These are phyloP conservation scores for Byssothecium circinans DNA, from an alignment of 2,329 filamentous ascomycete species.

Conservation along the genomic window DNA sequence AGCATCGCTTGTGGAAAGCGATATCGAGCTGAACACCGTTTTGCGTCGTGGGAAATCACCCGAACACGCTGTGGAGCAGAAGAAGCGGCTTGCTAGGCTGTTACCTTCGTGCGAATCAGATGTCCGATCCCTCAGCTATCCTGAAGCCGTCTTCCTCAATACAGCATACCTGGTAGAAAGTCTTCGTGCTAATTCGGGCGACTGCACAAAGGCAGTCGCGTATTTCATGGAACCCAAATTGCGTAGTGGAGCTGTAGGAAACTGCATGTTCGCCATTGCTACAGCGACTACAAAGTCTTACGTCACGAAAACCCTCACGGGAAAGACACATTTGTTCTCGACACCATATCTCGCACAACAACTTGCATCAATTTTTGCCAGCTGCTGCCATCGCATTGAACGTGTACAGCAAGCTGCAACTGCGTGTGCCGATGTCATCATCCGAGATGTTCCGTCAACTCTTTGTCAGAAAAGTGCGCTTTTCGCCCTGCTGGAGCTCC, in stretches of 20 bases:
- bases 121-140: conserved; percentile 80
- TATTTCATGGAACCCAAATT: conserved; percentile 96
- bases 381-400: conserved; percentile 90
- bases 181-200: conserved; percentile 79
- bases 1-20: conserved; percentile 88
- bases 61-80: conserved; percentile 77
- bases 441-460: conserved; percentile 81
- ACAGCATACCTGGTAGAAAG: conserved; percentile 88
- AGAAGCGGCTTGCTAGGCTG: conserved; percentile 72
- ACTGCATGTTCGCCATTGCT: conserved; percentile 64
- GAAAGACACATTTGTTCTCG: conserved; percentile 76
- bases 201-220: conserved; percentile 84
- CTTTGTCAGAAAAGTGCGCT: conserved; percentile 88
- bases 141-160: conserved; percentile 89
- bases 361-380: conserved; percentile 79
- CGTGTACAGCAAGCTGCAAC: conserved; percentile 88
- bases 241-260: conserved; percentile 61
- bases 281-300: conserved; percentile 78
- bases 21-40: conserved; percentile 94
- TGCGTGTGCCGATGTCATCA: conserved; percentile 80
- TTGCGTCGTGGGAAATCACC: conserved; percentile 81
- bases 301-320: conserved; percentile 71
- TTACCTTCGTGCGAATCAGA: conserved; percentile 77
- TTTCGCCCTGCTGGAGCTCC: conserved; percentile 86
- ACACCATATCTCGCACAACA: conserved; percentile 88